Evolutionary conservation across 768 basidiomycete genomes (phyloP).

Genomic region (Rhodosporidiobolus sp.): DNA sequence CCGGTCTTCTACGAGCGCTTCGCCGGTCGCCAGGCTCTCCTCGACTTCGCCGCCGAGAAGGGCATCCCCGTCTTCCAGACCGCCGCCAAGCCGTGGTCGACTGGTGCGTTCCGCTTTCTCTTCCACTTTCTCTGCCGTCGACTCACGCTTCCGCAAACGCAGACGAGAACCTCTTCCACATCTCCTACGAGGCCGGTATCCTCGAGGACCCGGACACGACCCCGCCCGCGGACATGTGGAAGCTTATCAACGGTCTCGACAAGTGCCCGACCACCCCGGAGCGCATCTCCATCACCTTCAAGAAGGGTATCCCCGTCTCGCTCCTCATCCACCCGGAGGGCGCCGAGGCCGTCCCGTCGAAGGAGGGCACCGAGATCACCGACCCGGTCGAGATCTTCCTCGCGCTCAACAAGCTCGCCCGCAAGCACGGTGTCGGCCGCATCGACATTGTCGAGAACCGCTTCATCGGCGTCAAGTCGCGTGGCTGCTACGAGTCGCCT

Average conservation of each 20-base stretch:
- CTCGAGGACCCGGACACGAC: slow-evolving; percentile 94
- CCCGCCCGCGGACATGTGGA: slow-evolving; percentile 98
- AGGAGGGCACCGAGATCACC: slow-evolving; percentile 62
- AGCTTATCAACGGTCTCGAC: slow-evolving; percentile 80
- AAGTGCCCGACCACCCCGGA: slow-evolving; percentile 76
- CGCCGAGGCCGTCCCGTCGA: slow-evolving; percentile 33
- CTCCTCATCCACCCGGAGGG: slow-evolving; percentile 56
- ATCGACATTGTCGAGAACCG: slow-evolving; percentile 99
- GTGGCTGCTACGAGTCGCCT: slow-evolving; percentile 99
- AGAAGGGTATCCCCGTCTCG: slow-evolving; percentile 78
- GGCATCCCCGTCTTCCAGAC: slow-evolving; percentile 92
- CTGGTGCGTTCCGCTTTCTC: slow-evolving; percentile 50
- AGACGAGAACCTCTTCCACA: slow-evolving; percentile 99
- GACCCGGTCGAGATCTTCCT: slow-evolving; percentile 93
- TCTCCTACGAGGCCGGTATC: slow-evolving; percentile 99
- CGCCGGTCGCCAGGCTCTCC: slow-evolving; percentile 87
- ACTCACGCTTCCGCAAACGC: background rate
- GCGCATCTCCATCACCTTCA: slow-evolving; percentile 78
- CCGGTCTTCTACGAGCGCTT: slow-evolving; percentile 99
- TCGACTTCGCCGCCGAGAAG: slow-evolving; percentile 81
- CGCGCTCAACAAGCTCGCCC: slow-evolving; percentile 80
- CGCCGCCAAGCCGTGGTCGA: slow-evolving; percentile 96
- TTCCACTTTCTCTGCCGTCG: background rate
- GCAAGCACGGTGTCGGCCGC: slow-evolving; percentile 92
- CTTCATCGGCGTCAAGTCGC: slow-evolving; percentile 98